Evolutionary conservation across 2,329 filamentous ascomycete species (phyloP).

Genomic region (Corynespora cassiicola): DNA sequence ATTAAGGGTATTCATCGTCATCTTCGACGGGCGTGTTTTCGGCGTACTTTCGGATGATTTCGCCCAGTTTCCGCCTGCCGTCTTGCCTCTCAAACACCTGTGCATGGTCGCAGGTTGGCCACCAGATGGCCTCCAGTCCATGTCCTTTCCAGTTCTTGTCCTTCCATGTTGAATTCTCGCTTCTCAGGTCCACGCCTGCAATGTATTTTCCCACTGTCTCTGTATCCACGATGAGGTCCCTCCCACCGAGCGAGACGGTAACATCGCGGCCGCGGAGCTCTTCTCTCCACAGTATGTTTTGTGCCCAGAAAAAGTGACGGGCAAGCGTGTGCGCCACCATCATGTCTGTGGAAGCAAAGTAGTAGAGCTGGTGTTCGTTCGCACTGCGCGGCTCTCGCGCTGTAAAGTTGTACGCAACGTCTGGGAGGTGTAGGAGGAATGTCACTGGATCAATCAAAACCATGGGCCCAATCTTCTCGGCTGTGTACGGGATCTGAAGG

Average conservation of each 20-base stretch:
- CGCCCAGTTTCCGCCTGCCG: conserved; percentile 27
- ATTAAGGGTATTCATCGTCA: no score
- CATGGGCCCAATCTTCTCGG: conserved; percentile 55
- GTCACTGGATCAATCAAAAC: conserved; percentile 69
- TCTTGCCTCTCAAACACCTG: conserved; percentile 52
- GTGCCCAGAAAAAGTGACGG: conserved; percentile 73
- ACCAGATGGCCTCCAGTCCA: conserved; percentile 67
- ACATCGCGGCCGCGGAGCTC: conserved; percentile 59
- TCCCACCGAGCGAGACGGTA: conserved; percentile 64
- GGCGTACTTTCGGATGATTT: conserved; percentile 33
- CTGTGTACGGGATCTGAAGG: conserved; percentile 57
- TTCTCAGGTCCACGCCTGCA: conserved; percentile 41
- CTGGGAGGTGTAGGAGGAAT: conserved; percentile 71
- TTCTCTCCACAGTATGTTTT: conserved; percentile 75
- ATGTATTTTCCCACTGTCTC: conserved; percentile 65
- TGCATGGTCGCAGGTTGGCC: conserved; percentile 67
- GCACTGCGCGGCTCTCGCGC: conserved; percentile 49
- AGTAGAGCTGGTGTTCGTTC: conserved; percentile 75
- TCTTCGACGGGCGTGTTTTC: conserved; percentile 15
- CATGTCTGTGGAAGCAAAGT: conserved; percentile 72
- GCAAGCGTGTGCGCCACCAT: conserved; percentile 70
- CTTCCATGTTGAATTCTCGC: conserved; percentile 37
- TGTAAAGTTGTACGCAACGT: conserved; percentile 74
- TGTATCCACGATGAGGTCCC: conserved; percentile 71
- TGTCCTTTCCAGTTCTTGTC: conserved; percentile 44